These are phyloP conservation scores for Phlegmacium glaucopus DNA, from an alignment of 768 basidiomycete genomes.

Conservation along the genomic window DNA sequence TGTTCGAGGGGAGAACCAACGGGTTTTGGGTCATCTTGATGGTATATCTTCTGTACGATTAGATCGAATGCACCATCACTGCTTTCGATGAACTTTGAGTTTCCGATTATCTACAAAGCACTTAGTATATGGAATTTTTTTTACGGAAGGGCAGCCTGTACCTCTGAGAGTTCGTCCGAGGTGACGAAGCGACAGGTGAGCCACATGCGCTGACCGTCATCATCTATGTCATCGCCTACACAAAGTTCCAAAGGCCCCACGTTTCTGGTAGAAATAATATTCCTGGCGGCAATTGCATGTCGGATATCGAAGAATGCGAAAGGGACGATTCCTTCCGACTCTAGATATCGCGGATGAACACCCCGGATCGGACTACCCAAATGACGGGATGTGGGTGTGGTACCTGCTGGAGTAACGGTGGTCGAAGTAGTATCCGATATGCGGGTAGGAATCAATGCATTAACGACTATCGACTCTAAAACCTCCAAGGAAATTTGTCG, in stretches of 20 bases:
- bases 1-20: not conserved
- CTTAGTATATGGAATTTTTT: constrained; percentile 9
- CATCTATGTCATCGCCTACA: constrained; percentile 22
- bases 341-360: constrained; percentile 50
- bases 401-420: not conserved
- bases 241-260: constrained; percentile 26
- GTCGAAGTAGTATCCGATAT: too few relatives aligned
- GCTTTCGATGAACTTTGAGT: constrained; percentile 46
- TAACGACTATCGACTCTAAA: constrained; percentile 25
- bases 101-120: constrained; percentile 46
- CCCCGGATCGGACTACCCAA: constrained; percentile 42
- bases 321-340: constrained; percentile 50
- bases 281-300: constrained; percentile 45
- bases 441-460: constrained; percentile 11
- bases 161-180: constrained; percentile 43
- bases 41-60: constrained; percentile 31
- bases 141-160: constrained; percentile 19
- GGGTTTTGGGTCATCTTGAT: not conserved
- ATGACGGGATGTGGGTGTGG: constrained; percentile 1
- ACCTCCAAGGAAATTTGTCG: constrained; percentile 21
- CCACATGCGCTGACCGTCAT: constrained; percentile 23
- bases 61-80: constrained; percentile 53
- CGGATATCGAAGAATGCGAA: constrained; percentile 61
- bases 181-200: constrained; percentile 43
- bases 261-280: constrained; percentile 31